Evolutionary conservation across 805 yeast genomes (phyloP), one percentile per base, ranked within the genome.

Genomic region (Saccharomycopsis capsularis): DNA sequence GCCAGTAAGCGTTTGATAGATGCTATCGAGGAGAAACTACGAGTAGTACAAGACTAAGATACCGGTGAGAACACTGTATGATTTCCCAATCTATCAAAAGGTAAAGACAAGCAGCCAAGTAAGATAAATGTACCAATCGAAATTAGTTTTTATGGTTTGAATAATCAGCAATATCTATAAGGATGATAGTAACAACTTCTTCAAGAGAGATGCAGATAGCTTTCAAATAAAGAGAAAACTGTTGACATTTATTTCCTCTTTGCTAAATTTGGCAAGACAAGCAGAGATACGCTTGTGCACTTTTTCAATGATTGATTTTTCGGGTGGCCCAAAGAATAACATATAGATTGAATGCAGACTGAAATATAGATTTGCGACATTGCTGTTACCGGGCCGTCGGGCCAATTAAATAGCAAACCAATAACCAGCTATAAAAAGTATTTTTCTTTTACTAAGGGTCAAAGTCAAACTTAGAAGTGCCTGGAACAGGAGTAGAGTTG

Each of bases 141-240:
- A 6, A 67, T 48, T 58, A 61, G 58, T 50, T 69, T 27, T 67
- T 59, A 47, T 64, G 64, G 46, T 65, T 61, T 16, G 70, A 63
- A 54, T 62, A 69, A 49, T 69, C 74, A 4, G 72, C 73, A 52
- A 68, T 56, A 1, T 70, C 68, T 70, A 68, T 67, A 15, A 68
- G 46, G 4, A 66, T 40, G 3, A 68, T 55, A 0, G 73, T 61
- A 2, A 68, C 48, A 2, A 66, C 40, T 1, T 71, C 71, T 50
- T 69, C 73, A n/a, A 67, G 6, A 0, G 70, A 63, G 1, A 73
- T 68, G 19, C 60, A 61, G 15, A 68, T 58, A 1, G 73, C 73
- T 43, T 59, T 60, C 30, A 69, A 46, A 44, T 69, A 69, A 39
- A 69, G 50, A 4, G 67, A 52, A 67, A 69, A 0, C 72, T 64